Conservation (phyloP, 1,139 yeast species). For the Lodderomyces parapsilosis region DNA sequence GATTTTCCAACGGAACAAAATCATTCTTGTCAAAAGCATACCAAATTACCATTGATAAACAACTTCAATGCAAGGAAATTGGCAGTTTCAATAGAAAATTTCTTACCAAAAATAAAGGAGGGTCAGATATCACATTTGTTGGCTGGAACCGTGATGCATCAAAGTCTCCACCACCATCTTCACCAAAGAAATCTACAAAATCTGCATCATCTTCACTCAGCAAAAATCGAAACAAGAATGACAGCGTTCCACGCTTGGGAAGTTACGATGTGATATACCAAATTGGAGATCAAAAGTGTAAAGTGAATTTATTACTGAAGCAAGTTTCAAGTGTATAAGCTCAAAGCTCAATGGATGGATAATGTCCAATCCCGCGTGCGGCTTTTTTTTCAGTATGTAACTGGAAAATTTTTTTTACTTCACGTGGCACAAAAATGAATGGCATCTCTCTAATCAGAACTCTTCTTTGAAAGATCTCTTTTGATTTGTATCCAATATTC, state of each 20-base stretch:
- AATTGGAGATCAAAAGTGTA: constrained; percentile 12
- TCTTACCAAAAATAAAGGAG: constrained; percentile 15
- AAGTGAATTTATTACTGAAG: constrained; percentile 13
- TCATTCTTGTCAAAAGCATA: constrained; percentile 17
- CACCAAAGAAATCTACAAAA: neutral
- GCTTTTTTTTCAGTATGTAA: constrained; percentile 2
- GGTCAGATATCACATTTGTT: constrained; percentile 14
- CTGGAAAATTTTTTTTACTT: constrained; percentile 5
- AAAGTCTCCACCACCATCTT: neutral
- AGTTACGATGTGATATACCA: constrained; percentile 12
- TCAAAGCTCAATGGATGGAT: no score
- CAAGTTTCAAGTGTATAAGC: constrained; percentile 2
- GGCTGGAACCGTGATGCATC: constrained; percentile 17
- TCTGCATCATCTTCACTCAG: neutral
- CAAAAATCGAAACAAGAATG: neutral
- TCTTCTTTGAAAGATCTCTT: no score
- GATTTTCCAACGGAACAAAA: constrained; percentile 8
- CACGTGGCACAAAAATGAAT: neutral
- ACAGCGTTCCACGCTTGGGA: neutral
- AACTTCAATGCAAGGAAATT: constrained; percentile 15
- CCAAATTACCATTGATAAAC: constrained; percentile 15
- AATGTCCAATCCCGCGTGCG: neutral
- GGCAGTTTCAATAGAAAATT: constrained; percentile 20
- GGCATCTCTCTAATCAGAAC: neutral
- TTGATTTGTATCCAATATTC: neutral